Percentiles rank a stretch among this genome's conserved stretches.
Evolutionary conservation across 1,284 basidiomycete species (phyloP).

Genomic region (Apiotrichum mycotoxinovorans): DNA sequence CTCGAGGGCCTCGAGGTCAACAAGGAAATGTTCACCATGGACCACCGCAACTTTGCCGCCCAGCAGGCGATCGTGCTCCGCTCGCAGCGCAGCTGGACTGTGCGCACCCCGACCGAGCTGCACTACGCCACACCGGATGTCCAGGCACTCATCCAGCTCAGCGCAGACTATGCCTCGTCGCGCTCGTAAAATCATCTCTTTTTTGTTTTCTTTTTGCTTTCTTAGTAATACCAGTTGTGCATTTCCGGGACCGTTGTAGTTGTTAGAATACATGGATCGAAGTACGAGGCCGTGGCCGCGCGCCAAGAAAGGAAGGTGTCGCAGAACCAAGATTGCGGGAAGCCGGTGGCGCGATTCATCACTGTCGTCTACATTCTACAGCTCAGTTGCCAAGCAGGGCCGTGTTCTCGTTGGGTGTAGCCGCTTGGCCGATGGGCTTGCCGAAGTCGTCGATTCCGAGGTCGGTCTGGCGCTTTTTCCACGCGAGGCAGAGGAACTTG

Average conservation of each 20-base stretch:
- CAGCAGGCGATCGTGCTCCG: conserved; percentile 92
- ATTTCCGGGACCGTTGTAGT: not conserved
- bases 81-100: conserved; percentile 88
- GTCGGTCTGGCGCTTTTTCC: conserved; percentile 69
- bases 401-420: not conserved
- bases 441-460: conserved; percentile 94
- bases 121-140: conserved; percentile 68
- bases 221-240: not conserved
- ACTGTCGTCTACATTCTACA: too few relatives aligned
- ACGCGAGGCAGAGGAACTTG: conserved; percentile 67
- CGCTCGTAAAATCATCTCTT: not conserved
- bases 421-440: conserved; percentile 53
- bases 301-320: too few relatives aligned
- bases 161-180: conserved; percentile 25
- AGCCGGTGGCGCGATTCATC: too few relatives aligned
- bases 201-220: too few relatives aligned
- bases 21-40: conserved; percentile 80
- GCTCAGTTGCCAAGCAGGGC: conserved; percentile 1
- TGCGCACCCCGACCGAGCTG: conserved; percentile 76
- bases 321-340: too few relatives aligned
- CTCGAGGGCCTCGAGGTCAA: conserved; percentile 83
- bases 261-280: too few relatives aligned
- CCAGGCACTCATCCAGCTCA: conserved; percentile 31
- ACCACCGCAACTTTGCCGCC: conserved; percentile 85
- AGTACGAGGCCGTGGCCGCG: too few relatives aligned